phyloP scores from a whole-genome alignment of 257 asterid genomes.

The Petunia secreta region DNA sequence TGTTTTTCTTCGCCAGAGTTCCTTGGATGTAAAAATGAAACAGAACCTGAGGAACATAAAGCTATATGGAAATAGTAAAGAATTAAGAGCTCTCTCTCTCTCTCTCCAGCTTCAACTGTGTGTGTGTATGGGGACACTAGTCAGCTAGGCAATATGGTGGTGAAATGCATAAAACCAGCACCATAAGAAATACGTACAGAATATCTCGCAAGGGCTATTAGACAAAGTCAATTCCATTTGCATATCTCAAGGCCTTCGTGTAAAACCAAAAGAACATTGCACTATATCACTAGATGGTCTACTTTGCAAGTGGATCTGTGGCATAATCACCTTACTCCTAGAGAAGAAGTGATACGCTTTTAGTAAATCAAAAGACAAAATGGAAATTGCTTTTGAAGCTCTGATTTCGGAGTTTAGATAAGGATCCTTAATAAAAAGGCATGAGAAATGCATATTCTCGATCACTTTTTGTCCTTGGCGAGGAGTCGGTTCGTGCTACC shows the following conservation, averaged over 20 bases:
- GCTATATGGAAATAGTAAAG: slow-evolving; percentile 11
- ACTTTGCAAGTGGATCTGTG: neutral
- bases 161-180: neutral
- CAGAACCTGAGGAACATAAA: neutral
- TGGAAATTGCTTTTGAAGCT: too few relatives aligned
- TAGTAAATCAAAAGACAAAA: too few relatives aligned
- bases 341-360: neutral
- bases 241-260: neutral
- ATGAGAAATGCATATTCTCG: too few relatives aligned
- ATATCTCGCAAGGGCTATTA: neutral
- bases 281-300: neutral
- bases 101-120: neutral
- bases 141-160: neutral
- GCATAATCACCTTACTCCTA: neutral
- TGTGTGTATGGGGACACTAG: neutral
- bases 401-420: too few relatives aligned
- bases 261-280: neutral
- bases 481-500: too few relatives aligned
- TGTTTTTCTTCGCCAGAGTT: neutral
- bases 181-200: neutral
- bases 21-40: slow-evolving; percentile 14
- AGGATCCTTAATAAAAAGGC: too few relatives aligned
- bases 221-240: neutral
- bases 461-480: too few relatives aligned
- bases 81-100: neutral